Evolutionary conservation across 2,329 filamentous ascomycete species (phyloP).

Genomic region (Venturia aucupariae): DNA sequence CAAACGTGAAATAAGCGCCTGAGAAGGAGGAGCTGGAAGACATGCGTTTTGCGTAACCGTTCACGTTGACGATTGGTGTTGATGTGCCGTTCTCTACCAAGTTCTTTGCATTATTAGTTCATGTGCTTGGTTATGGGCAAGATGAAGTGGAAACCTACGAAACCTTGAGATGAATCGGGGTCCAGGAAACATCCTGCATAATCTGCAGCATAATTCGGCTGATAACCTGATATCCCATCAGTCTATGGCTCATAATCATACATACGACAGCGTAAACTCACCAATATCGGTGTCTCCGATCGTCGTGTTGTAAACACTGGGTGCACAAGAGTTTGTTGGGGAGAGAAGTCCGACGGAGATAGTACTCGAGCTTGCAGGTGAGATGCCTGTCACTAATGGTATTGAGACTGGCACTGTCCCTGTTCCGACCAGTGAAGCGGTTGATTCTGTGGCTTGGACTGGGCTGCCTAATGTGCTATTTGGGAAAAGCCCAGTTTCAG

Average conservation of each 20-base stretch:
- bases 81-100: background rate
- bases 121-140: background rate
- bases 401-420: background rate
- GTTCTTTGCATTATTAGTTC: background rate
- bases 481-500: background rate
- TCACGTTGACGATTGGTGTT: conserved; percentile 7
- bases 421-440: background rate
- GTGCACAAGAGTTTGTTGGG: background rate
- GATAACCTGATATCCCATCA: background rate
- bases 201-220: conserved; percentile 10
- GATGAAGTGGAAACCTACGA: conserved; percentile 1
- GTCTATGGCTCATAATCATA: too few relatives aligned
- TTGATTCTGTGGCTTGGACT: background rate
- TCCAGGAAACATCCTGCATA: conserved; percentile 9
- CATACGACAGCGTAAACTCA: background rate
- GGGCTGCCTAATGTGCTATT: background rate
- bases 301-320: background rate
- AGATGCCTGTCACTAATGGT: background rate
- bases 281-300: background rate
- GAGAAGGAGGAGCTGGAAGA: background rate
- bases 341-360: background rate
- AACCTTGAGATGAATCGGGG: background rate
- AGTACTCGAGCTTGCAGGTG: background rate
- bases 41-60: conserved; percentile 4
- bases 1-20: conserved; percentile 13